Conservation (phyloP, 2,329 filamentous ascomycete species). For the Colletotrichum camelliae region DNA sequence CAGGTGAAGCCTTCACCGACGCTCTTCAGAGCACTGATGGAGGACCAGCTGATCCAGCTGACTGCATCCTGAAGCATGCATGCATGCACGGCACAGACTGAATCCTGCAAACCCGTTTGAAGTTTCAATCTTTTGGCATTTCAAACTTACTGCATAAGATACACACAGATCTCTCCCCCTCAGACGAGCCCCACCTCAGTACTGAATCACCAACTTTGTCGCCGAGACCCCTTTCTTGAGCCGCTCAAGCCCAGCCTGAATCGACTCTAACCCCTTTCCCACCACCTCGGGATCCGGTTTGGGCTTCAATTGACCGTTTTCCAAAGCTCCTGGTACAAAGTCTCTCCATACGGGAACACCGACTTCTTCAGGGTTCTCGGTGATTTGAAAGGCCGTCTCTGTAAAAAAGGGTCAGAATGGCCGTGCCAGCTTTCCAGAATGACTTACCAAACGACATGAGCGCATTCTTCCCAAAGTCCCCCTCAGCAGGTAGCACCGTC, state of each 20-base stretch:
- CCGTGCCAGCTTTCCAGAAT: accelerated
- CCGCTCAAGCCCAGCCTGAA: background rate
- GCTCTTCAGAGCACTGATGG: background rate
- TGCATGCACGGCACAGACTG: background rate
- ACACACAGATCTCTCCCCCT: background rate
- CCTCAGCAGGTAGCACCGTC: background rate
- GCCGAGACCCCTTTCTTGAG: background rate
- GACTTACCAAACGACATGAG: background rate
- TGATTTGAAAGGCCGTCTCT: background rate
- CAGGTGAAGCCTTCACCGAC: background rate
- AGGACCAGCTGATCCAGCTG: background rate
- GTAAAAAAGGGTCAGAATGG: background rate
- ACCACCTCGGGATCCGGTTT: background rate
- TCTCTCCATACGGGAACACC: background rate
- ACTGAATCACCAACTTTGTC: background rate
- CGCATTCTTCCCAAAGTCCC: background rate
- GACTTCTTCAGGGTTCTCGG: background rate
- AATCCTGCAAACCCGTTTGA: background rate
- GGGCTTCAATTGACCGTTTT: background rate
- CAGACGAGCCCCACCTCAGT: background rate
- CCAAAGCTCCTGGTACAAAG: background rate
- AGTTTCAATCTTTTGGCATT: background rate
- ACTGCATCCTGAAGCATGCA: background rate
- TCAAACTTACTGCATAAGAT: background rate
- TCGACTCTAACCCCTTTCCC: background rate